Evolutionary conservation across 768 basidiomycete species (phyloP), one percentile per base, ranked within the genome.

Genomic region (Hericium alpestre): DNA sequence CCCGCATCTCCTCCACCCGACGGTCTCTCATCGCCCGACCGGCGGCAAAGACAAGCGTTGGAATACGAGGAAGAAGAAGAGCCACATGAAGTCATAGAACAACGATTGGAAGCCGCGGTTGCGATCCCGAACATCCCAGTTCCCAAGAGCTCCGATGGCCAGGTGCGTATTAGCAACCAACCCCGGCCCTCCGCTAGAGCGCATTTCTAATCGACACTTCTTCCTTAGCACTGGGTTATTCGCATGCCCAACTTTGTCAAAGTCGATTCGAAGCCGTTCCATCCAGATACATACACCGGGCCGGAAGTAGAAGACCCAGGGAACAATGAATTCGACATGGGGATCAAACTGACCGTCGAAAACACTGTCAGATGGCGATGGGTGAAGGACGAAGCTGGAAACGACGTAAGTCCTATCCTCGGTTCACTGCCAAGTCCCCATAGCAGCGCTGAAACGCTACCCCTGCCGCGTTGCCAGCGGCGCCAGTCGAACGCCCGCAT

Each of bases 361-460:
- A 96, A 96, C 69, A 94, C 93, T 5, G 78, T 98, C 18, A 80
- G 96, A 40, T 99, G 96, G 96, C 83, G 86, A 64, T 99, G 96
- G 96, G 76, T 77, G 1, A 88, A 87, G 67, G 87, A 89, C 61
- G 79, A 79, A 56, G 73, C 76, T 41, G 90, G 86, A 6, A 73
- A 82, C 65, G 86, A 90, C 65, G 94, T 94, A 65, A 74, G 90
- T 43, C 23, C 47, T 18, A 27, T 56, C 23, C 46, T 56, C 53
- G 25, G 25, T 13, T 58, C 27, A 5, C 32, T 37, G 41, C 56
- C 32, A 12, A 50, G 56, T 9, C 43, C 37, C 15, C 32, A 32
- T 32, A 39, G 32, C n/a, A 18, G 20, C 4, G 3, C 22, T 4
- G n/a, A 39, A 22, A 18, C 50, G 47, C 50, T 46, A 22, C 8